A percentile compares a stretch with the other conserved stretches of the same genome.
Conservation (phyloP, 2,329 filamentous ascomycete species). For the Colletotrichum incanum region DNA sequence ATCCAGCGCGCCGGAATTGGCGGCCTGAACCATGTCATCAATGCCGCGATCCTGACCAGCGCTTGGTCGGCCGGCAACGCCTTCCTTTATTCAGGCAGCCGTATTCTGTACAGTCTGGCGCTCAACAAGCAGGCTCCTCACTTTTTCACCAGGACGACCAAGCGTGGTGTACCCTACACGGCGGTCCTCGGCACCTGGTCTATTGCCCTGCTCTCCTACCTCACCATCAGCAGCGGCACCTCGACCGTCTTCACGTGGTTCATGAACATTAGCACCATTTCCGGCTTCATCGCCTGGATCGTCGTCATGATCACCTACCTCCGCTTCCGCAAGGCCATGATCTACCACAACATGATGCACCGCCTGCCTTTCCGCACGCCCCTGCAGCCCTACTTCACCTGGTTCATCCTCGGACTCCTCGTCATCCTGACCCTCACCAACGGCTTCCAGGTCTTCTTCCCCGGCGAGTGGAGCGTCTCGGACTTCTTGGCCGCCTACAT, state of each 20-base stretch:
- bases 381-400: slow-evolving; percentile 76
- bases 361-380: slow-evolving; percentile 67
- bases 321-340: slow-evolving; percentile 72
- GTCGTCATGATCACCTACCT: slow-evolving; percentile 72
- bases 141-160: slow-evolving; percentile 73
- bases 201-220: slow-evolving; percentile 78
- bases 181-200: slow-evolving; percentile 69
- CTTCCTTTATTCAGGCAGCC: slow-evolving; percentile 76
- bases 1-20: slow-evolving; percentile 78
- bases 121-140: slow-evolving; percentile 76
- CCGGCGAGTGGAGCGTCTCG: slow-evolving; percentile 72
- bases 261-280: slow-evolving; percentile 77
- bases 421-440: slow-evolving; percentile 79
- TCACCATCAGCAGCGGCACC: slow-evolving; percentile 76
- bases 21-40: slow-evolving; percentile 77
- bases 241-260: slow-evolving; percentile 80
- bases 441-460: slow-evolving; percentile 83
- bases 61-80: slow-evolving; percentile 76
- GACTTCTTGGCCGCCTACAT: slow-evolving; percentile 78
- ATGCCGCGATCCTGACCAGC: slow-evolving; percentile 77
- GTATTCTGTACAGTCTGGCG: slow-evolving; percentile 79
- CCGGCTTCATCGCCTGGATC: slow-evolving; percentile 73
- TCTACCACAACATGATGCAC: slow-evolving; percentile 65
- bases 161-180: slow-evolving; percentile 72
- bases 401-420: slow-evolving; percentile 71